Evolutionary conservation across 305 asterid species (phyloP).

Genomic region (Rubia tinctorum): DNA sequence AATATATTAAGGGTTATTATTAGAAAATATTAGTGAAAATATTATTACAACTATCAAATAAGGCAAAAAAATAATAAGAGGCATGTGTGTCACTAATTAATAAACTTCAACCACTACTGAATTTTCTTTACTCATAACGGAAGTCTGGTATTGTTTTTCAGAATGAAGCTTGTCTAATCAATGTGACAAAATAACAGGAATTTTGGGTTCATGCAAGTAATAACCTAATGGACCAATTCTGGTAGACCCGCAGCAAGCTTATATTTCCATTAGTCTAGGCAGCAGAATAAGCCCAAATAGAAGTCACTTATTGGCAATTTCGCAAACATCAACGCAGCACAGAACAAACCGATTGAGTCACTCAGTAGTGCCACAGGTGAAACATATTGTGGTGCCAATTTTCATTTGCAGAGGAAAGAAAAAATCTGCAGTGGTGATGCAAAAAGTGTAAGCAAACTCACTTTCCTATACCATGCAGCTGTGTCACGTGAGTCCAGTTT

Average conservation of each 20-base stretch:
- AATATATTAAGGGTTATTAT: too few relatives aligned
- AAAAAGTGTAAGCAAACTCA: slow-evolving; percentile 27
- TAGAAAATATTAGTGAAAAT: background rate
- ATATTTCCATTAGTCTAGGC: background rate
- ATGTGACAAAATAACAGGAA: background rate
- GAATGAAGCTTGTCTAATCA: background rate
- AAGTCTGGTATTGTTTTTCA: background rate
- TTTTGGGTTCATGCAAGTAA: background rate
- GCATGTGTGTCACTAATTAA: background rate
- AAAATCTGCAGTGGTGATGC: background rate
- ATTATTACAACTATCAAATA: background rate
- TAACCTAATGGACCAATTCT: background rate
- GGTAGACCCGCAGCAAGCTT: background rate
- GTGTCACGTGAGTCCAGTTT: slow-evolving; percentile 78
- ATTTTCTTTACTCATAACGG: background rate
- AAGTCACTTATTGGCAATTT: background rate
- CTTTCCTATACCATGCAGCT: slow-evolving; percentile 86
- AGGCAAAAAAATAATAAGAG: background rate
- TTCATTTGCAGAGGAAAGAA: slow-evolving; percentile 3
- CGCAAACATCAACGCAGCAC: background rate
- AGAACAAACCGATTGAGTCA: background rate
- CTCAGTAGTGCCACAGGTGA: background rate
- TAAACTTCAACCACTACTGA: background rate
- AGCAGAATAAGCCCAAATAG: background rate
- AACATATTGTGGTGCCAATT: background rate